These are phyloP conservation scores for Suhomyces maxii DNA, from an alignment of 1,139 yeast species.

Conservation along the genomic window DNA sequence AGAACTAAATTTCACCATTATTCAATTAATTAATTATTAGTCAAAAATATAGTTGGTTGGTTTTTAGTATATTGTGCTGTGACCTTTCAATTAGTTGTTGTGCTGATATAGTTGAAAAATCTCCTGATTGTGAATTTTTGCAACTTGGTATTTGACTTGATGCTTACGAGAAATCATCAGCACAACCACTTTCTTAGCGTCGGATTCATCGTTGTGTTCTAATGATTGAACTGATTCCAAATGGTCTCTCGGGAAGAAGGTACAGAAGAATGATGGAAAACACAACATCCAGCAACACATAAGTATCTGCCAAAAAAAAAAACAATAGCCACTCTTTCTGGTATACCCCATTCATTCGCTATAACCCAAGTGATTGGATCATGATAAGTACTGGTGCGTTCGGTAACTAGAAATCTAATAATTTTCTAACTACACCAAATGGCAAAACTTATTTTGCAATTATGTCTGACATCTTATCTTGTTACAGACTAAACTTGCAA, in stretches of 20 bases:
- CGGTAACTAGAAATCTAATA: conserved; percentile 3
- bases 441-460: too few species aligned
- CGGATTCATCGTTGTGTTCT: conserved; percentile 22
- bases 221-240: conserved; percentile 42
- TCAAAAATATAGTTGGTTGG: too few species aligned
- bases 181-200: conserved; percentile 31
- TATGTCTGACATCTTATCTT: too few species aligned
- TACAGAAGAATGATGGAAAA: conserved; percentile 48
- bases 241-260: conserved; percentile 59
- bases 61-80: too few species aligned
- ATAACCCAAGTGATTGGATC: conserved; percentile 51
- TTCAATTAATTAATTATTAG: too few species aligned
- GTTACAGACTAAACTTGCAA: too few species aligned
- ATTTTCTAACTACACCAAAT: too few species aligned
- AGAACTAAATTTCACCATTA: too few species aligned
- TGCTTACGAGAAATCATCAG: conserved; percentile 24
- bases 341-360: conserved; percentile 57
- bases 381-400: conserved; percentile 52
- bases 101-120: too few species aligned
- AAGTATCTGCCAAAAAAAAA: conserved; percentile 55
- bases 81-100: too few species aligned
- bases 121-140: too few species aligned
- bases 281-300: conserved; percentile 41
- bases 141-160: background rate
- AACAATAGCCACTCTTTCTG: conserved; percentile 57